phyloP scores from a whole-genome alignment of 2,329 filamentous ascomycete species.

The Scytalidium lignicola region DNA sequence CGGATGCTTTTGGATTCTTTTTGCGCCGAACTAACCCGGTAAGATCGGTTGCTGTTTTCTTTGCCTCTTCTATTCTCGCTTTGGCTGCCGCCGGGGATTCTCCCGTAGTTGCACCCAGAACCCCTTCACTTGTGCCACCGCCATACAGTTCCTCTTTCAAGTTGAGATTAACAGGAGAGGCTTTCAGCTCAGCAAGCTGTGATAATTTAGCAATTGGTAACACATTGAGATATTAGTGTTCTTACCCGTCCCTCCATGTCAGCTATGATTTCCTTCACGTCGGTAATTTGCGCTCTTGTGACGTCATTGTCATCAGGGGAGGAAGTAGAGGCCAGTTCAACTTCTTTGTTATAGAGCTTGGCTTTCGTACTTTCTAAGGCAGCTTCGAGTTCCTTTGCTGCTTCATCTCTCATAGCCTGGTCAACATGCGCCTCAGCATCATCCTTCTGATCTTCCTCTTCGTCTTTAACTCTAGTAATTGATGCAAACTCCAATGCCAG shows the following conservation, averaged over 20 bases:
- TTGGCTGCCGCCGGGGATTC: conserved; percentile 56
- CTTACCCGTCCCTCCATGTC: conserved; percentile 73
- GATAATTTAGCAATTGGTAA: conserved; percentile 9
- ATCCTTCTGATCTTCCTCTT: conserved; percentile 37
- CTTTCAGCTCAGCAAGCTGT: conserved; percentile 63
- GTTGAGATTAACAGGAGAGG: conserved; percentile 51
- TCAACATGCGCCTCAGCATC: conserved; percentile 48
- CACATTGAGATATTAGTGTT: conserved; percentile 5
- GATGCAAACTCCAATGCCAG: conserved; percentile 92
- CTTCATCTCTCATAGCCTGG: conserved; percentile 65
- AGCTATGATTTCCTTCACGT: conserved; percentile 71
- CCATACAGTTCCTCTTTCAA: conserved; percentile 47
- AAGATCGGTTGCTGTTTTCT: conserved; percentile 68
- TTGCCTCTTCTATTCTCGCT: conserved; percentile 65
- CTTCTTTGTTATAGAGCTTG: conserved; percentile 66
- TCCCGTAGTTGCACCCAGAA: conserved; percentile 60
- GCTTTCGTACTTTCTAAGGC: conserved; percentile 69
- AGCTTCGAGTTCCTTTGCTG: conserved; percentile 63
- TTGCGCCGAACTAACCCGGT: conserved; percentile 67
- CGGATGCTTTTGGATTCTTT: conserved; percentile 39
- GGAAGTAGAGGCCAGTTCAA: conserved; percentile 56
- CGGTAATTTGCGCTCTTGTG: conserved; percentile 56
- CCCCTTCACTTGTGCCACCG: conserved; percentile 40
- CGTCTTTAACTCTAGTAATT: conserved; percentile 56
- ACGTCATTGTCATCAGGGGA: conserved; percentile 63